A percentile compares a stretch with the other conserved stretches of the same genome.
These are phyloP conservation scores for Aegilops tauschii DNA, from an alignment of 176 grass and related monocot species.

Conservation along the genomic window DNA sequence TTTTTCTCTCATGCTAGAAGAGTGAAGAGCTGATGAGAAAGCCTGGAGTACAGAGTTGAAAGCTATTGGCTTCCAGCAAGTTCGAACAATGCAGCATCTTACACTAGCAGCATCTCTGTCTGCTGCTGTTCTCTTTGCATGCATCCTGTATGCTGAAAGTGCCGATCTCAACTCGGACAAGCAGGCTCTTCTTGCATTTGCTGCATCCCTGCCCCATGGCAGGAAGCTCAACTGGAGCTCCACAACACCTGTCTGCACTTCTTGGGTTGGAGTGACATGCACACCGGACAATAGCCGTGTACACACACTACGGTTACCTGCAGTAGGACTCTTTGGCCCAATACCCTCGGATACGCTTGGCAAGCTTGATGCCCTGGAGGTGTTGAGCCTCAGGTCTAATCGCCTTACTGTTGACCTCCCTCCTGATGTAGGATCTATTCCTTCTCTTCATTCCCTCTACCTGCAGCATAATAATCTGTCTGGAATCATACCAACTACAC, in stretches of 20 bases:
- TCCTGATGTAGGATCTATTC: constrained; percentile 84
- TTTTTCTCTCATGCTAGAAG: constrained; percentile 24
- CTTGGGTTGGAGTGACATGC: constrained; percentile 89
- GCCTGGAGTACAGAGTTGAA: constrained; percentile 4
- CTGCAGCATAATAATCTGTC: constrained; percentile 94
- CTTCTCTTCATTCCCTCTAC: constrained; percentile 85
- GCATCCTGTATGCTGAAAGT: constrained; percentile 40
- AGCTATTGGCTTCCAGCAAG: constrained; percentile 25
- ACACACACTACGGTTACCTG: constrained; percentile 65
- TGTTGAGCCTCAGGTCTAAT: constrained; percentile 92
- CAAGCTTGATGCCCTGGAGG: constrained; percentile 86
- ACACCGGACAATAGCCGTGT: constrained; percentile 67
- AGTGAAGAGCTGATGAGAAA: constrained; percentile 28
- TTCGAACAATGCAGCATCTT: constrained; percentile 40
- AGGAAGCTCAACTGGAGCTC: constrained; percentile 89
- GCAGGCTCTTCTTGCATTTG: constrained; percentile 86
- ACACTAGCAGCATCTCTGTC: constrained; percentile 26
- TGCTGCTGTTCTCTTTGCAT: constrained; percentile 47
- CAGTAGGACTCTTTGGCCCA: constrained; percentile 78
- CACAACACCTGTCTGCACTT: constrained; percentile 60
- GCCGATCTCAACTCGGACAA: constrained; percentile 81
- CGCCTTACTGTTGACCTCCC: constrained; percentile 78
- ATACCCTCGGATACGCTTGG: constrained; percentile 76
- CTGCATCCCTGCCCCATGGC: constrained; percentile 72
- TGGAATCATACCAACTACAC: constrained; percentile 79